Base-by-base conservation (phyloP, 2,329 filamentous ascomycete species). In the Lecanosticta acicola region DNA sequence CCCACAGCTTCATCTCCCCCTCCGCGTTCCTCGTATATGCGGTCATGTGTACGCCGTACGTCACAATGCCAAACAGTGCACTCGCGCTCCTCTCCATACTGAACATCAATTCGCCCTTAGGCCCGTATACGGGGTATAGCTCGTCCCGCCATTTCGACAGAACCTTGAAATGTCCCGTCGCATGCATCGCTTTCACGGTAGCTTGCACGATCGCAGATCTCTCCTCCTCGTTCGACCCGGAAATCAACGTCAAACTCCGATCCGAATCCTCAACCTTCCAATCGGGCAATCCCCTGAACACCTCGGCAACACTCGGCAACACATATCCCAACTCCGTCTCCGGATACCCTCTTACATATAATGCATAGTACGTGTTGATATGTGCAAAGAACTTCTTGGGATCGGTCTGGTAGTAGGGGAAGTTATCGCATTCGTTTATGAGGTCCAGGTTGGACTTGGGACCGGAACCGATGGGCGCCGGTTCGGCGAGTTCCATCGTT, bases 131-230 rank as follows among this genome's bases (percentile, higher is more conserved):
- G 0, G 87, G 83, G 71, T 88, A 94, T 13, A 81, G 68, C 67
- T 95, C 89, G 59, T 87, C 71, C 34, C 88, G 78, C 89, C 89
- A 95, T 48, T 85, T 85, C 14, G 72, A 72, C 13, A 97, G 74
- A 1, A 94, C 74, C 32, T 79, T 72, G 63, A 97, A 97, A 1
- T 78, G 79, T 4, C 76, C 71, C n/a, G 78, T 76, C n/a, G 78
- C 71, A 14, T 83, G 81, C 76, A 90, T 87, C 55, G 84, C 78
- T 1, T 72, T 63, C 29, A 83, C 74, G 3, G 89, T 83, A 36
- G 71, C 68, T 3, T 70, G 72, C 8, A 83, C 65, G 7, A 73
- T 63, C 3, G 71, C 67, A 36, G 78, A 88, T 41, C 90, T 81
- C 56, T 81, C 76, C 13, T 72, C 68, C 39, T 83, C 80, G 1